Evolutionary conservation across 306 rosid genomes (phyloP), one percentile per base, ranked within the genome.

Genomic region (Vigna trinervia): DNA sequence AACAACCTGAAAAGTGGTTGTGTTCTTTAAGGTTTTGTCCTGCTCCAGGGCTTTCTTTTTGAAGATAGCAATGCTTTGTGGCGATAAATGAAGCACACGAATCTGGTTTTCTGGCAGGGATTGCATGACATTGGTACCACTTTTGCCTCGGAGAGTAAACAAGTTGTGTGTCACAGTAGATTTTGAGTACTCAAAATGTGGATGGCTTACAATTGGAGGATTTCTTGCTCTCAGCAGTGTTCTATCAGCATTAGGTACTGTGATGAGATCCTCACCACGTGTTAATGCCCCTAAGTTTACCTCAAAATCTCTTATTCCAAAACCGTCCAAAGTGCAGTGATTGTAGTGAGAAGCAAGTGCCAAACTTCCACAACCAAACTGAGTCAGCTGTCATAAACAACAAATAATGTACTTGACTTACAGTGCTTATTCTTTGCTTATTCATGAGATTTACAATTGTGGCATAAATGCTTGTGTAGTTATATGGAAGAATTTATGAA

Each of bases 341-440:
- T 89, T 89, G 78, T 82, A 80, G 47, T 70, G 82, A 64, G 90
- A 74, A 19, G 85, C 86, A 4, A 89, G 85, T 5, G 89, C 91
- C 43, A 85, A 69, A 53, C 91, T 82, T 78, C 90, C 91, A 53
- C 91, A 87, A 28, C 82, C 90, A 78, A 89, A 86, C 22, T 85
- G 87, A 39, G 91, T 85, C 13, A 87, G 34, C 93, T 89, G 73
- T 39, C 69, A 73, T 14, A 59, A 75, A 22, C 59, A 63, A 72
- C 67, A 68, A 20, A 63, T 46, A 22, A 65, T 22, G 4, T 45
- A 5, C 56, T 61, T 36, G 57, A 69, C 39, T 12, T 19, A 26
- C 1, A 50, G 34, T 19, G 70, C 23, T 59, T 39, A 41, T 74
- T 46, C n/a, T 57, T 8, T 50, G 46, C 45, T 8, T 41, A 41